These are phyloP conservation scores for Suillus ampliporus DNA, from an alignment of 768 basidiomycete species.

Conservation along the genomic window DNA sequence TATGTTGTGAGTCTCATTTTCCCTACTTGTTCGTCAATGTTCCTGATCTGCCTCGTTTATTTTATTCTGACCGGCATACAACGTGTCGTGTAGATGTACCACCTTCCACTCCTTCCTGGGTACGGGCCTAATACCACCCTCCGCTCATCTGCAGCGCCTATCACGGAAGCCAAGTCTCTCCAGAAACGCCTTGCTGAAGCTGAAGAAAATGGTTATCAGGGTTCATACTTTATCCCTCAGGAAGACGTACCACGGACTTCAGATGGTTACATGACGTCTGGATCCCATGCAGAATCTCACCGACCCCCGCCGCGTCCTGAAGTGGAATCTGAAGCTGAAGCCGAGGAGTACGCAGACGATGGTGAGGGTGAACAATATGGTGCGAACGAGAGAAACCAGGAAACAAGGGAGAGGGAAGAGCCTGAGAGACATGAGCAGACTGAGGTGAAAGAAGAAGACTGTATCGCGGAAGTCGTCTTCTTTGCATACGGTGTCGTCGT, in stretches of 20 bases:
- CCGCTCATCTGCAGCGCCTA: slow-evolving; percentile 75
- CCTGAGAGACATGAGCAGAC: slow-evolving; percentile 15
- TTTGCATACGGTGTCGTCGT: slow-evolving; percentile 91
- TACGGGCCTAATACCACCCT: slow-evolving; percentile 86
- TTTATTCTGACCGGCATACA: neutral
- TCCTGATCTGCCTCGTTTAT: slow-evolving; percentile 7
- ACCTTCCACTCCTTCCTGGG: slow-evolving; percentile 88
- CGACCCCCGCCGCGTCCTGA: slow-evolving; percentile 20
- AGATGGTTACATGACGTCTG: slow-evolving; percentile 70
- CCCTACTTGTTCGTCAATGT: neutral
- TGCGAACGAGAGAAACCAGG: slow-evolving; percentile 20
- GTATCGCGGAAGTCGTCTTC: slow-evolving; percentile 77
- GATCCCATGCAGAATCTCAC: slow-evolving; percentile 45
- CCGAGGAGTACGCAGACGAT: slow-evolving; percentile 19
- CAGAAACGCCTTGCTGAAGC: slow-evolving; percentile 79
- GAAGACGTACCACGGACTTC: slow-evolving; percentile 32
- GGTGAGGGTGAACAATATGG: slow-evolving; percentile 15
- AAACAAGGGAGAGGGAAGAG: slow-evolving; percentile 15
- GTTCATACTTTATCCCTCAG: slow-evolving; percentile 69
- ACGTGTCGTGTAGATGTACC: slow-evolving; percentile 72
- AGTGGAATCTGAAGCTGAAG: slow-evolving; percentile 20
- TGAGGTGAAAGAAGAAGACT: slow-evolving; percentile 43
- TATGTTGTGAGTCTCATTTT: slow-evolving; percentile 72
- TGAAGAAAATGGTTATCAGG: slow-evolving; percentile 90
- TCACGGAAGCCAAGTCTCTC: slow-evolving; percentile 59